These are phyloP conservation scores for Trebouxia sp. DNA, from an alignment of 139 green algal species.

Conservation along the genomic window DNA sequence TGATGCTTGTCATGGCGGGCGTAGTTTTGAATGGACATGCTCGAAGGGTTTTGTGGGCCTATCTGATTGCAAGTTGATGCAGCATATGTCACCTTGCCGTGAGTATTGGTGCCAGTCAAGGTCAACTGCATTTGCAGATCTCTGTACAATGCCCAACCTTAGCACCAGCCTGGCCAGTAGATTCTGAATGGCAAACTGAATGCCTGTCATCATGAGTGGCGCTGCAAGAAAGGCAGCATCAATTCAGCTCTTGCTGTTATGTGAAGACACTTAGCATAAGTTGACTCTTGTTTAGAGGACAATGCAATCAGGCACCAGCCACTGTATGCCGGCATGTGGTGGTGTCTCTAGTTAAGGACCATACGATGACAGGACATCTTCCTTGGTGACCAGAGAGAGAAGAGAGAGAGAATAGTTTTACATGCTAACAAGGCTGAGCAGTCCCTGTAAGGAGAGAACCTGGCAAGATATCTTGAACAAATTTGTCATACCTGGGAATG, in stretches of 20 bases:
- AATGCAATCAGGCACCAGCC: no score
- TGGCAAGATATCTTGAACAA: no score
- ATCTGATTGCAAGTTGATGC: not conserved
- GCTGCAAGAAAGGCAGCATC: conserved; percentile 38
- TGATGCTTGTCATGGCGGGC: not conserved
- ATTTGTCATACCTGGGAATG: conserved; percentile 74
- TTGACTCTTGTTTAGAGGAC: no score
- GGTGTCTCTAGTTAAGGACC: no score
- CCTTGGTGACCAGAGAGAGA: no score
- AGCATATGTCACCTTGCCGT: conserved; percentile 41
- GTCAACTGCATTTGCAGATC: conserved; percentile 30
- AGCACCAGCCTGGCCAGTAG: conserved; percentile 64
- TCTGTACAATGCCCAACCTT: conserved; percentile 41
- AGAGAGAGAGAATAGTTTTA: no score
- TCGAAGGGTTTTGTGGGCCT: no score
- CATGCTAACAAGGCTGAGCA: no score
- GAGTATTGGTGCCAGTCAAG: conserved; percentile 66
- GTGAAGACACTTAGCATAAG: no score
- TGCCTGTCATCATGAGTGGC: conserved; percentile 61
- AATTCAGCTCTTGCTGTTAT: not conserved
- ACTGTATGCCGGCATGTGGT: no score
- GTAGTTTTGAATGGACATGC: not conserved
- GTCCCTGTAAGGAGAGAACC: no score
- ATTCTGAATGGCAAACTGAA: conserved; percentile 80
- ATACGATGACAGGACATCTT: no score